A percentile compares a stretch with the other conserved stretches of the same genome.
phyloP scores from a whole-genome alignment of 805 yeast species.

The Candida mattraensis region DNA sequence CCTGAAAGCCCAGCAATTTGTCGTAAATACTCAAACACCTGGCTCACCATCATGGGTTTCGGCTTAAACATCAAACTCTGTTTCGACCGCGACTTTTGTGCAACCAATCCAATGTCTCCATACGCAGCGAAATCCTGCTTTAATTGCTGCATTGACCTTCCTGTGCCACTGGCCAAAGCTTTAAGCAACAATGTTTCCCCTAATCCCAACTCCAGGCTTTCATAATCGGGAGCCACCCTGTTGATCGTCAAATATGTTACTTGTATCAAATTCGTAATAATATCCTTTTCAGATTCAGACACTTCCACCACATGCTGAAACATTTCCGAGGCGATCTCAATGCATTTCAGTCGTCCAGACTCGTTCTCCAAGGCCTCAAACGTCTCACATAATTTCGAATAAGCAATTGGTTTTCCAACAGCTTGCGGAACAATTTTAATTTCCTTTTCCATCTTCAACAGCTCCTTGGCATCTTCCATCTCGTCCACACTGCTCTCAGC shows the following conservation, averaged over 20 bases:
- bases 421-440: not conserved
- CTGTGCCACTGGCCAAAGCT: conserved; percentile 88
- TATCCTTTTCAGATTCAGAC: conserved; percentile 37
- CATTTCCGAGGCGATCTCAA: conserved; percentile 71
- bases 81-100: conserved; percentile 74
- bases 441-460: conserved; percentile 12
- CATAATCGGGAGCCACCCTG: conserved; percentile 92
- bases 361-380: conserved; percentile 80
- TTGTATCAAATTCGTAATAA: conserved; percentile 49
- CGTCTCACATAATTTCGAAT: conserved; percentile 52
- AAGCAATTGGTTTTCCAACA: conserved; percentile 30
- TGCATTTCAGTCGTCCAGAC: conserved; percentile 79
- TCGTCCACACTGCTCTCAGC: conserved; percentile 12
- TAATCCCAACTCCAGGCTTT: conserved; percentile 87
- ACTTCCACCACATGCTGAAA: conserved; percentile 60
- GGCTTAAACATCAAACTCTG: conserved; percentile 96
- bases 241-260: conserved; percentile 86
- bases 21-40: conserved; percentile 72
- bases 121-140: conserved; percentile 71
- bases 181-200: conserved; percentile 89
- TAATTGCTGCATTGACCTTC: conserved; percentile 69
- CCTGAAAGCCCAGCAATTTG: conserved; percentile 80
- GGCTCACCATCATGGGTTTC: conserved; percentile 66
- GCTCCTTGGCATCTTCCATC: conserved; percentile 25
- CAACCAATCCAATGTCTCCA: conserved; percentile 92